Percentiles rank a stretch among this genome's conserved stretches.
phyloP scores from a whole-genome alignment of 2,329 filamentous ascomycete species.

The Penicillium sp. region DNA sequence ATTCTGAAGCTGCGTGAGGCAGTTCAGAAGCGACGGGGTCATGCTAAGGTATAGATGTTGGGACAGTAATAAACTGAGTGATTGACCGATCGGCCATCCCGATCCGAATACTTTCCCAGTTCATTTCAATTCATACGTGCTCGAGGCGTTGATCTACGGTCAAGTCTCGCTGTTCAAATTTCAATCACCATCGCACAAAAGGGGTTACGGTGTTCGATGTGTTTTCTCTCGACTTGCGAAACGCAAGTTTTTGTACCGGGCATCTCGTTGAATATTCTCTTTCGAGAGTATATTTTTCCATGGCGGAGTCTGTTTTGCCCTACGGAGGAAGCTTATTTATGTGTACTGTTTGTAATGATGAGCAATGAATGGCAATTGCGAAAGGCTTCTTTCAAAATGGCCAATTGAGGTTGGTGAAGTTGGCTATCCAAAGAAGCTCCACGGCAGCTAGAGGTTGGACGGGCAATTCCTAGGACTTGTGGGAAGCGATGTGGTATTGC shows the following conservation, averaged over 20 bases:
- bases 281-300: neutral
- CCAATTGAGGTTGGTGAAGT: neutral
- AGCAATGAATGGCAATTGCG: conserved; percentile 27
- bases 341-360: conserved; percentile 27
- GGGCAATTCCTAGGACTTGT: neutral
- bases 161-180: neutral
- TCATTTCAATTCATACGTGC: neutral
- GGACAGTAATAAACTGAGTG: neutral
- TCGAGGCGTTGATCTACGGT: neutral
- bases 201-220: conserved; percentile 24
- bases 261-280: neutral
- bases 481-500: neutral
- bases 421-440: neutral
- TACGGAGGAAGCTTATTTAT: neutral
- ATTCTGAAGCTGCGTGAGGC: conserved; percentile 79
- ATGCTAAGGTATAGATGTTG: conserved; percentile 13
- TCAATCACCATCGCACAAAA: conserved; percentile 11
- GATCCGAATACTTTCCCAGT: neutral
- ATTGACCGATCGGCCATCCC: neutral
- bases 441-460: neutral
- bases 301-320: neutral
- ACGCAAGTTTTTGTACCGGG: neutral
- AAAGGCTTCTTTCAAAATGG: neutral
- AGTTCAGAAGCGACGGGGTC: conserved; percentile 65
- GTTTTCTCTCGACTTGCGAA: neutral